Evolutionary conservation across 106 monocot genomes (phyloP), one percentile per base, ranked within the genome.

Genomic region (Dendrobium chrysotoxum): DNA sequence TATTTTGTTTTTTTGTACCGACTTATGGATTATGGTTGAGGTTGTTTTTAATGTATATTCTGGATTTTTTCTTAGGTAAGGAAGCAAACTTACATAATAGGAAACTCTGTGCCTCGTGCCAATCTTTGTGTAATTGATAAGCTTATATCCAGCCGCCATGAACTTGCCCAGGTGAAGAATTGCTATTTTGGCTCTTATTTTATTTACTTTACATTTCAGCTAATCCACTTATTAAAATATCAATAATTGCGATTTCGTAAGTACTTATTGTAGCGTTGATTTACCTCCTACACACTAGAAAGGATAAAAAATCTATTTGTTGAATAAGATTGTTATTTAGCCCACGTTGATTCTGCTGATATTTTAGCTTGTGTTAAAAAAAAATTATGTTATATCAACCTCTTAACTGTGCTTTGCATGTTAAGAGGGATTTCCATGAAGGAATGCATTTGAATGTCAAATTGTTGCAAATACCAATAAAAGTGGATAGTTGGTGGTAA

Each of bases 121-220:
- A 98, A 98, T 80, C 81, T 95, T 81, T 84, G 5, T 78, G 92
- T 98, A 46, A 85, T 98, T 61, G 78, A 93, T 67, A 86, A 86
- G 68, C 85, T 98, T 85, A 95, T 93, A 81, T 66, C 76, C 67
- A 83, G 84, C 81, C 98, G 95, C 35, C 86, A 92, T 87, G 88
- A 98, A 81, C 89, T 98, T 83, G 88, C 95, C 44, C 79, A 97
- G 94, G 97, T 97, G 85, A 65, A 40, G 50, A 50, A 13, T 13
- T 50, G 50, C 42, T 13, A 41, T 75, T 42, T 21, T 39, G 1
- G 15, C 17, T 38, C 12, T 25, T n/a, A 65, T 65, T 75, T 21
- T 21, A 1, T 41, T 21, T 75, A 42, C 74, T 41, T 40, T 75
- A 41, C 1, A 9, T 75, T 18, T 16, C 74, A 41, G 23, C 20